Base-by-base conservation (phyloP, 306 rosid species). In the Citrullus mucosospermus region DNA sequence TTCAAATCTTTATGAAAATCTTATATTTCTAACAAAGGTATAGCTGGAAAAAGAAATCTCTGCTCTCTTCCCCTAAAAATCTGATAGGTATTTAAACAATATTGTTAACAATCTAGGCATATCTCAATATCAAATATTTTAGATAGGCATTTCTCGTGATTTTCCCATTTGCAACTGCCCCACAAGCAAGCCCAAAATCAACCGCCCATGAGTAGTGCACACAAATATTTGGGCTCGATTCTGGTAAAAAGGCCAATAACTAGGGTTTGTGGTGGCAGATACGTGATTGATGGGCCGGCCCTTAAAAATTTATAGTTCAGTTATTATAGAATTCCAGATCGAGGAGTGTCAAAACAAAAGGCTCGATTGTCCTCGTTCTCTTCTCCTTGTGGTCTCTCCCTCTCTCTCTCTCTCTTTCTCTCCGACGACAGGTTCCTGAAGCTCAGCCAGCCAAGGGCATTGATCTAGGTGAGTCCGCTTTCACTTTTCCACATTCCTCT, bases 391-490 rank as follows among this genome's bases (percentile, higher is more conserved):
- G 44, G 51, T 32, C 15, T n/a, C 56, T 22, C 73, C 63, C 41
- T 53, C 76, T 36, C 25, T 34, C 25, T 62, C n/a, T 56, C 12
- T 25, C 16, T 28, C 39, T 62, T 71, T 6, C 66, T 3, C 44
- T 41, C 75, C 60, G 69, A 10, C 41, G 51, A 41, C 69, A n/a
- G 58, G 60, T 77, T 66, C 60, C 82, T 79, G 82, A 81, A 86
- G 82, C 82, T 30, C 80, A 71, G 80, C 76, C 80, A 74, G 88
- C 85, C 86, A 84, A 82, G 82, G 79, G 70, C 81, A 53, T 68
- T 77, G 76, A 75, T 83, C 81, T 78, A 84, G 90, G 90, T 85
- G 75, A 78, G 85, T 18, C 68, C 74, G 53, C 75, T 82, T 55
- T 58, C 75, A 11, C 76, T 30, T 73, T 78, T 61, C 61, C 22